phyloP scores from a whole-genome alignment of 192 early-diverging fungal species.

The Diversispora eburnea region DNA sequence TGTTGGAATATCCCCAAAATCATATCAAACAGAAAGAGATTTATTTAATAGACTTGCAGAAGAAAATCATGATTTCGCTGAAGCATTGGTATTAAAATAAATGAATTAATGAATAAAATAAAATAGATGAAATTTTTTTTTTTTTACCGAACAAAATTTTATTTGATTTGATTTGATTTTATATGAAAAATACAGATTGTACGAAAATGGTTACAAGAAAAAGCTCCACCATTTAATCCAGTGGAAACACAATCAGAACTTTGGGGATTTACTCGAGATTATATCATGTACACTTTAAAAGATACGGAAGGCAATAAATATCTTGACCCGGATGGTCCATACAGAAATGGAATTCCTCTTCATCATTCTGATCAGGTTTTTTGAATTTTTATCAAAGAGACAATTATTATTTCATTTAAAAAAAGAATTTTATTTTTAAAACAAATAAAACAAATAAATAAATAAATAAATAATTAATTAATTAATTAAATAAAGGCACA shows the following conservation, averaged over 20 bases:
- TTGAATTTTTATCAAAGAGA: neutral
- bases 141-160: neutral
- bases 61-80: neutral
- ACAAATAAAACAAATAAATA: neutral
- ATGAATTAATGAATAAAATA: too few species aligned
- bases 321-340: slow-evolving; percentile 15
- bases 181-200: slow-evolving; percentile 5
- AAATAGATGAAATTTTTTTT: neutral
- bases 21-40: neutral
- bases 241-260: slow-evolving; percentile 14
- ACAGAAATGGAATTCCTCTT: neutral
- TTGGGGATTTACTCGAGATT: neutral
- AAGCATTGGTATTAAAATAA: slow-evolving; percentile 9
- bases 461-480: neutral
- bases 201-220: slow-evolving; percentile 17
- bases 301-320: neutral
- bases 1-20: neutral
- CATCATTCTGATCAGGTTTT: neutral
- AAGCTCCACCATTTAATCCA: neutral
- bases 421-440: neutral
- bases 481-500: neutral
- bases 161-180: neutral
- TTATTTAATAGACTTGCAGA: neutral
- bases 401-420: neutral
- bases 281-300: neutral